Base-by-base conservation (phyloP, 2,329 filamentous ascomycete species). In the Zelopaecilomyces penicillatus region DNA sequence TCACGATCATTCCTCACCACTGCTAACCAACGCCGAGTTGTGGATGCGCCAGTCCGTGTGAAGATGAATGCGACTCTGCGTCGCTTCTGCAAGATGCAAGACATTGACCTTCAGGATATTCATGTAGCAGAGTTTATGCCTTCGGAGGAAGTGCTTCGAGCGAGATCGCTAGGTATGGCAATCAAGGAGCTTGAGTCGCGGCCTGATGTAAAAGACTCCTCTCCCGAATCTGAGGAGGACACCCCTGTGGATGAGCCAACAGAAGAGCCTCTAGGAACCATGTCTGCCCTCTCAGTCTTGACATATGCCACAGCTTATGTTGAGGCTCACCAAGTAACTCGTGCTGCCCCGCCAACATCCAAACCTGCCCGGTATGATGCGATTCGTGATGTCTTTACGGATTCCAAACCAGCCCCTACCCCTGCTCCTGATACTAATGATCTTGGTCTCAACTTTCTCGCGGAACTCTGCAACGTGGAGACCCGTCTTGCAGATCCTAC, bases 1-100 rank as follows among this genome's bases (percentile, higher is more conserved):
- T 77, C 74, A 6, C 67, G 74, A 19, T 66, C 64, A 3, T 66
- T 61, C 51, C 60, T 62, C 31, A 56, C 58, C 37, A 65, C 65
- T 2, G 52, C 53, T 26, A 67, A 65, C 38, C 54, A 63, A 44
- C 59, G 58, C 35, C 58, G 62, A 42, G 57, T 55, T 6, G 56
- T 60, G 7, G 62, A 67, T 41, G 54, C 54, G 33, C 62, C 63
- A 4, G 54, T 62, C 30, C 59, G 63, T 40, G 41, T 50, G 10
- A 66, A 65, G 56, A 54, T 70, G 41, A 57, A 52, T 12, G 56
- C 60, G 5, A 53, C 59, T 4, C 49, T 70, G 40, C 54, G 61
- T 31, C 60, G 62, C 6, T 65, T 69, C 49, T 69, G 66, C 55
- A 66, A 64, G 46, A 43, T 59, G 29, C 52, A 55, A 4, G 54